Evolutionary conservation across 1,139 yeast genomes (phyloP), one percentile per base, ranked within the genome.

Genomic region (Kazachstania sp.): DNA sequence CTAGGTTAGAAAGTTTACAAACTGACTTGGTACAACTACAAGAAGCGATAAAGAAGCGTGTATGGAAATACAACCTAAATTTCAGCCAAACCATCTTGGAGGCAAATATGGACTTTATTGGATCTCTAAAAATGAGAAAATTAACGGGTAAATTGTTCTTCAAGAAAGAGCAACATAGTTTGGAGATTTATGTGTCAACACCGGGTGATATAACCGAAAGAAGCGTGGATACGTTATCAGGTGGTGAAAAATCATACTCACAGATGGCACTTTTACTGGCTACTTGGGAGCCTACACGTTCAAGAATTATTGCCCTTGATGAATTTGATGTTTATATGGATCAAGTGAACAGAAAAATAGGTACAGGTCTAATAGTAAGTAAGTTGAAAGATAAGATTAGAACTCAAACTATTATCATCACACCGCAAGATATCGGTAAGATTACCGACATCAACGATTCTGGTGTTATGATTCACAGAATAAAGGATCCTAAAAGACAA

Each of bases 301-400:
- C 95, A 0, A 78, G 83, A 50, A 76, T 94, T 20, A 76, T 95
- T 51, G 97, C 97, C 0, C 70, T 94, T 50, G 99, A 94, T 67
- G 99, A 94, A 65, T 94, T 92, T 64, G 99, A 94, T 68, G 98
- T 94, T 31, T 94, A 83, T 59, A 92, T 94, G 98, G 99, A 94
- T 65, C 87, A 90, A 43, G 86, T 87, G 26, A 90, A 90, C 60
- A 76, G 98, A 55, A 75, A 83, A 42, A 78, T 85, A 46, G 88
- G 96, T 54, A 80, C 94, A 61, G 74, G 78, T 48, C 70, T 90
- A 55, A 80, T 94, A 60, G 72, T 88, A 47, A 76, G 75, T 23
- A 86, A 88, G 53, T 75, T 90, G 41, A 70, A 72, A 35, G 75
- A 76, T 51, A 71, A 81, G 0, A 46, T 56, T 2, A 75, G 81